Percentiles rank a stretch among this genome's conserved stretches.
Evolutionary conservation across 2,329 filamentous ascomycete genomes (phyloP).

Genomic region (Pestalotiopsis sp.): DNA sequence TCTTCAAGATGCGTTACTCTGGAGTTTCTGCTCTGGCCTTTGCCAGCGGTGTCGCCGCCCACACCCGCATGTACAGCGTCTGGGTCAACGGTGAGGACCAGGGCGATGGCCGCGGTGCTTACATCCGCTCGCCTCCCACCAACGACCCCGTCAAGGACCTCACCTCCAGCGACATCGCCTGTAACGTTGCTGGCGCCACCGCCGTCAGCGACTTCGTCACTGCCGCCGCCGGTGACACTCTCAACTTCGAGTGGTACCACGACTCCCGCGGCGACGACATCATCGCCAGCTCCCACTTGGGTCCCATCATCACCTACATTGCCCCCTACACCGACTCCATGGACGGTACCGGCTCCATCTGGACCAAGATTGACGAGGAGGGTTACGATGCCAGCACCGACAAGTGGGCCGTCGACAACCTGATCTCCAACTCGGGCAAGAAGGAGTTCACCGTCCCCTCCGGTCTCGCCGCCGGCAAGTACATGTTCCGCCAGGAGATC

Average conservation of each 20-base stretch:
- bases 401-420: slow-evolving; percentile 50
- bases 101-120: slow-evolving; percentile 40
- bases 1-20: slow-evolving; percentile 34
- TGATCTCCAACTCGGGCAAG: slow-evolving; percentile 47
- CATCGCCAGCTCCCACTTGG: slow-evolving; percentile 53
- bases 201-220: slow-evolving; percentile 39
- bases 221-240: slow-evolving; percentile 48
- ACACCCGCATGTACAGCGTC: slow-evolving; percentile 47
- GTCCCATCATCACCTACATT: slow-evolving; percentile 56
- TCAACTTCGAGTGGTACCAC: slow-evolving; percentile 54
- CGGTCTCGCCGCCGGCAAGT: slow-evolving; percentile 40
- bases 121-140: slow-evolving; percentile 46
- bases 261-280: slow-evolving; percentile 51
- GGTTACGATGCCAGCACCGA: slow-evolving; percentile 33
- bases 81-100: slow-evolving; percentile 49
- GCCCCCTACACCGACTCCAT: slow-evolving; percentile 38
- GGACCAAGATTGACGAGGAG: slow-evolving; percentile 55
- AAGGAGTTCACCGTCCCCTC: slow-evolving; percentile 41
- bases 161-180: slow-evolving; percentile 40
- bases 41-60: slow-evolving; percentile 41
- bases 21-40: slow-evolving; percentile 30
- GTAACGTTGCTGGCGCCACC: slow-evolving; percentile 43
- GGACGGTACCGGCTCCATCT: slow-evolving; percentile 43
- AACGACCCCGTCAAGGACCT: slow-evolving; percentile 49
- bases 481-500: slow-evolving; percentile 43